Percentiles rank a stretch among this genome's conserved stretches.
phyloP scores from a whole-genome alignment of 331 rosid genomes.

The Malus hybrid region DNA sequence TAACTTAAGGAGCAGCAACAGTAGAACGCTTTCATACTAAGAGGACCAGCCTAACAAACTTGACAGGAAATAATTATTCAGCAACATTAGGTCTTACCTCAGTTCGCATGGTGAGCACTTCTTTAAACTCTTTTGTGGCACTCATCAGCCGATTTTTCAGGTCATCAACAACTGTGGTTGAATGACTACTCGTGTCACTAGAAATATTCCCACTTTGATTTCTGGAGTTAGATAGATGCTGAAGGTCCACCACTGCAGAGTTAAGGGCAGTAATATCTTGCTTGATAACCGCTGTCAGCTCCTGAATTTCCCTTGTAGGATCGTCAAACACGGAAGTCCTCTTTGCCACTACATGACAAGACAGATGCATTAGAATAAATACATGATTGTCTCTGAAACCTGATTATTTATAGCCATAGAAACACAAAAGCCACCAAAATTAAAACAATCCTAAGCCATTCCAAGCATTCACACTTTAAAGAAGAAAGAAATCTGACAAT shows the following conservation, averaged over 20 bases:
- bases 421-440: neutral
- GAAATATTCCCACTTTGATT: slow-evolving; percentile 61
- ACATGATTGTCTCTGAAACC: neutral
- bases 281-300: slow-evolving; percentile 76
- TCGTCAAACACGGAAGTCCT: slow-evolving; percentile 86
- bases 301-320: slow-evolving; percentile 86
- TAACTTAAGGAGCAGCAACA: neutral
- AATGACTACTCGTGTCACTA: slow-evolving; percentile 77
- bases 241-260: slow-evolving; percentile 90
- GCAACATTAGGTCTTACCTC: slow-evolving; percentile 41
- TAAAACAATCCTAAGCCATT: neutral
- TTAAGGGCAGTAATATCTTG: slow-evolving; percentile 90
- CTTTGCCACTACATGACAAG: slow-evolving; percentile 69
- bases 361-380: neutral
- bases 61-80: neutral
- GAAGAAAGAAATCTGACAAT: neutral
- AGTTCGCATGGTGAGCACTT: slow-evolving; percentile 89
- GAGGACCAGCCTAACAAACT: neutral
- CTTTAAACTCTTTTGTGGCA: slow-evolving; percentile 88
- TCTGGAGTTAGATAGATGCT: slow-evolving; percentile 55
- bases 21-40: neutral
- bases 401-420: neutral
- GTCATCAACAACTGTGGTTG: slow-evolving; percentile 88
- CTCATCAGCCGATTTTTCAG: slow-evolving; percentile 85
- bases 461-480: neutral